Conservation (phyloP, 1,284 basidiomycete species). For the Cryptococcus sp. region DNA sequence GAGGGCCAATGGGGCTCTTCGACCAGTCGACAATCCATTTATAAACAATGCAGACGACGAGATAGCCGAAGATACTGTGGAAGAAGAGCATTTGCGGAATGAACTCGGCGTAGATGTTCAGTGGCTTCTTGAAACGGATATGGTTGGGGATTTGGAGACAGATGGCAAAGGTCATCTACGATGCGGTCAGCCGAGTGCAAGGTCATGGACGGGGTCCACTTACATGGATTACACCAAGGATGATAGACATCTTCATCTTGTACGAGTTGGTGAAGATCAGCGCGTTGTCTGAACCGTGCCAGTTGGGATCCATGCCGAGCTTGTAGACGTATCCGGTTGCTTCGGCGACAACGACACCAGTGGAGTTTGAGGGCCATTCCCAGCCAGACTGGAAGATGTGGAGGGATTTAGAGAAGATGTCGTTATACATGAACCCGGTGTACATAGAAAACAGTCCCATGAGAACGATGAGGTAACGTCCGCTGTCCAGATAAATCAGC, state of each 20-base stretch:
- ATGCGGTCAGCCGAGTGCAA: conserved; percentile 4
- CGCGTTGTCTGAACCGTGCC: conserved; percentile 91
- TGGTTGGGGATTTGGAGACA: conserved; percentile 96
- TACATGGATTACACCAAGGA: conserved; percentile 95
- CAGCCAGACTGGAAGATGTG: conserved; percentile 88
- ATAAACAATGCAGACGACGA: conserved; percentile 92
- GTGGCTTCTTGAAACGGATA: conserved; percentile 81
- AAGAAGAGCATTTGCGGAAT: conserved; percentile 97
- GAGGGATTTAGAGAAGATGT: conserved; percentile 93
- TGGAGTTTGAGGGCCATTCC: conserved; percentile 66
- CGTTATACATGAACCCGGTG: conserved; percentile 98
- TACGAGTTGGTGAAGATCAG: conserved; percentile 97
- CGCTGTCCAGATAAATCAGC: conserved; percentile 57
- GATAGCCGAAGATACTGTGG: conserved; percentile 96
- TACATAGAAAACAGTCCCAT: conserved; percentile 97
- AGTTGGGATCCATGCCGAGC: conserved; percentile 92
- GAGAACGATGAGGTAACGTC: conserved; percentile 96
- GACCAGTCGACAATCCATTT: conserved; percentile 97
- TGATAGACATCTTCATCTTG: conserved; percentile 99
- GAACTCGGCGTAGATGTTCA: conserved; percentile 91
- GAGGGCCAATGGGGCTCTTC: conserved; percentile 68
- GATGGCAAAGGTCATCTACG: conserved; percentile 95
- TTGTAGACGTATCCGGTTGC: conserved; percentile 75
- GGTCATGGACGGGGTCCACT: conserved; percentile 42
- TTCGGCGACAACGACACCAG: conserved; percentile 60